Conservation (phyloP, 176 grass and related monocot genomes). For the Areca catechu region DNA sequence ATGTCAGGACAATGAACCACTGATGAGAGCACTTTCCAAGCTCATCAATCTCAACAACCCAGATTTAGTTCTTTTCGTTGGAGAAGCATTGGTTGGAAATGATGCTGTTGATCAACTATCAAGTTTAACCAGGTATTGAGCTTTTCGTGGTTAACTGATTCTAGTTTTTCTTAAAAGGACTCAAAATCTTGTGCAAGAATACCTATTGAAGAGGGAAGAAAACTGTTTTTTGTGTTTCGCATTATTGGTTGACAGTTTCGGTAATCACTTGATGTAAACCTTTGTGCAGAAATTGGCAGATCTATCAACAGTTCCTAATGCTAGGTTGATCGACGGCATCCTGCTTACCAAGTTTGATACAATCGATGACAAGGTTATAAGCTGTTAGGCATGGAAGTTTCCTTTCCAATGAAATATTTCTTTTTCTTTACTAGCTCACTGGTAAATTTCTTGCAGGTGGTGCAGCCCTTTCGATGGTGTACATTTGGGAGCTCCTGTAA, state of each 20-base stretch:
- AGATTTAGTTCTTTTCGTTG: conserved; percentile 89
- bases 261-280: not conserved
- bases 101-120: conserved; percentile 89
- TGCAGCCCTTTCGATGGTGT: conserved; percentile 83
- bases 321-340: conserved; percentile 91
- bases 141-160: too few relatives aligned
- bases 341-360: conserved; percentile 97
- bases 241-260: too few relatives aligned
- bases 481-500: conserved; percentile 90
- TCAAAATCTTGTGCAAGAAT: too few relatives aligned
- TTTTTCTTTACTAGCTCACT: too few relatives aligned
- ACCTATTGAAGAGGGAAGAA: too few relatives aligned
- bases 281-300: conserved; percentile 79
- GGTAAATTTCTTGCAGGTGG: conserved; percentile 38
- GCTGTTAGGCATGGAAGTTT: too few relatives aligned
- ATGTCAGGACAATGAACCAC: conserved; percentile 83
- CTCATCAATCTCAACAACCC: conserved; percentile 92
- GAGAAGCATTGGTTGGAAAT: conserved; percentile 89
- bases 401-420: too few relatives aligned
- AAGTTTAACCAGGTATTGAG: conserved; percentile 70
- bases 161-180: too few relatives aligned
- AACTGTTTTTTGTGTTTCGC: too few relatives aligned
- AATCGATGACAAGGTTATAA: conserved; percentile 72
- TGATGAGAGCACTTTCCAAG: conserved; percentile 96
- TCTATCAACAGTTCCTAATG: conserved; percentile 55